Percentiles rank a stretch among this genome's conserved stretches.
These are phyloP conservation scores for Coniochaeta sp. DNA, from an alignment of 2,329 filamentous ascomycete species.

Conservation along the genomic window DNA sequence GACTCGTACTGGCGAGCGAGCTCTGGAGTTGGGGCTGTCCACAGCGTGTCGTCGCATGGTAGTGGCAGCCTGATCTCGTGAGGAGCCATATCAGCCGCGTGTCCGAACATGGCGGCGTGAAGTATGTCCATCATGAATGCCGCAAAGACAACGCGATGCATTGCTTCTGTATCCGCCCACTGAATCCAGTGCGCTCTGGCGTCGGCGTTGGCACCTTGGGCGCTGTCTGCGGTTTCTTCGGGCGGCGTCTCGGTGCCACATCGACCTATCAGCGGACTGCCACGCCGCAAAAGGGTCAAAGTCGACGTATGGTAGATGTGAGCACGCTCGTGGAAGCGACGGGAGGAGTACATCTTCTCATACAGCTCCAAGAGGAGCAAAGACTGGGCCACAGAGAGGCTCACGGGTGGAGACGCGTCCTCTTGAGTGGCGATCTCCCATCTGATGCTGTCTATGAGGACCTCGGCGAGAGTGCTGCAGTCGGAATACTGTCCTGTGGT, in stretches of 20 bases:
- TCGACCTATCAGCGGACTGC: constrained; percentile 76
- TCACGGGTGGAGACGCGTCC: constrained; percentile 76
- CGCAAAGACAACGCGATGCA: constrained; percentile 77
- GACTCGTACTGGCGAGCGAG: constrained; percentile 72
- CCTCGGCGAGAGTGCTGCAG: constrained; percentile 41
- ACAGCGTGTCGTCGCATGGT: constrained; percentile 80
- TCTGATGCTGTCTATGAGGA: constrained; percentile 65
- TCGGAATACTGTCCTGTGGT: constrained; percentile 42
- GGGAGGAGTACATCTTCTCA: constrained; percentile 85
- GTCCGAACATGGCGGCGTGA: constrained; percentile 88
- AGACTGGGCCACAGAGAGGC: constrained; percentile 83
- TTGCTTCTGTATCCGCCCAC: constrained; percentile 86
- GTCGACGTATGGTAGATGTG: constrained; percentile 88
- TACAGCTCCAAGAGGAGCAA: constrained; percentile 79
- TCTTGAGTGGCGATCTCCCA: constrained; percentile 80
- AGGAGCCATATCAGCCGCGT: constrained; percentile 82
- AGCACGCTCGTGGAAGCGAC: constrained; percentile 75
- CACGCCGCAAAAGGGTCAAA: constrained; percentile 75
- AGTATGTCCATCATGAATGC: constrained; percentile 86
- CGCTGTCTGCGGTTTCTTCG: constrained; percentile 41
- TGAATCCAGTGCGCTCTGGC: constrained; percentile 64
- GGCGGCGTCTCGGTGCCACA: constrained; percentile 74
- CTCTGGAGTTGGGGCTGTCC: constrained; percentile 73
- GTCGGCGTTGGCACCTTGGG: constrained; percentile 26
- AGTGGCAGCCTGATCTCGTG: constrained; percentile 82